phyloP scores from a whole-genome alignment of 1,139 yeast species.

The Kurtzmaniella natalensis region DNA sequence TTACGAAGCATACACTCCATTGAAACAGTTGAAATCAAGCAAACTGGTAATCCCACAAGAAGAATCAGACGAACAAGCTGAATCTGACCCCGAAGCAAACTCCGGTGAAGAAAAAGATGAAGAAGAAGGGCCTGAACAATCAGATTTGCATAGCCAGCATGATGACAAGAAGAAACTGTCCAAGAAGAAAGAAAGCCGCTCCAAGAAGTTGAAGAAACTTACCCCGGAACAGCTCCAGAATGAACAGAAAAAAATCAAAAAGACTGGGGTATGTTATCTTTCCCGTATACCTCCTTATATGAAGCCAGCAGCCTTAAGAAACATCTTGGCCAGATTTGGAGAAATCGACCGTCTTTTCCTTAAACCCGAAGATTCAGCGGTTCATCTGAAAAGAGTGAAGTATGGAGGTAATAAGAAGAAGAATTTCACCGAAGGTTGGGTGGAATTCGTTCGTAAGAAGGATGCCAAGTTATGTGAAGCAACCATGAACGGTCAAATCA shows the following conservation, averaged over 20 bases:
- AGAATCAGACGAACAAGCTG: constrained; percentile 4
- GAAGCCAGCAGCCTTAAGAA: constrained; percentile 90
- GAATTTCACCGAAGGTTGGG: constrained; percentile 95
- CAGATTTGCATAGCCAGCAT: too few species aligned
- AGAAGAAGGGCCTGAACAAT: too few species aligned
- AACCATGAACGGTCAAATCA: constrained; percentile 79
- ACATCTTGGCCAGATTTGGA: constrained; percentile 77
- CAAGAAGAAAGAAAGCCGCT: constrained; percentile 3
- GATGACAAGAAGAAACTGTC: constrained; percentile 4
- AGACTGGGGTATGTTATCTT: constrained; percentile 86
- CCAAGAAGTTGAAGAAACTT: constrained; percentile 31
- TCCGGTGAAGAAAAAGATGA: constrained; percentile 10
- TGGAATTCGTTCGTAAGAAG: constrained; percentile 76
- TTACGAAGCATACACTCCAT: constrained; percentile 6
- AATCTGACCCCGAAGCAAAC: constrained; percentile 6
- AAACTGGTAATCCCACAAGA: too few species aligned
- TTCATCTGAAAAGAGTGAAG: constrained; percentile 65
- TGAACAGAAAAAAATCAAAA: constrained; percentile 55
- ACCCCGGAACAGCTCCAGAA: constrained; percentile 52
- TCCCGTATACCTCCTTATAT: constrained; percentile 93
- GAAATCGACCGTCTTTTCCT: constrained; percentile 78
- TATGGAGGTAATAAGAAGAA: constrained; percentile 93
- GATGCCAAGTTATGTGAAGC: constrained; percentile 87
- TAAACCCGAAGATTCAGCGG: constrained; percentile 76
- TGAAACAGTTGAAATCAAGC: not conserved